Conservation (phyloP, 768 basidiomycete genomes). For the Rhodotorula toruloides region DNA sequence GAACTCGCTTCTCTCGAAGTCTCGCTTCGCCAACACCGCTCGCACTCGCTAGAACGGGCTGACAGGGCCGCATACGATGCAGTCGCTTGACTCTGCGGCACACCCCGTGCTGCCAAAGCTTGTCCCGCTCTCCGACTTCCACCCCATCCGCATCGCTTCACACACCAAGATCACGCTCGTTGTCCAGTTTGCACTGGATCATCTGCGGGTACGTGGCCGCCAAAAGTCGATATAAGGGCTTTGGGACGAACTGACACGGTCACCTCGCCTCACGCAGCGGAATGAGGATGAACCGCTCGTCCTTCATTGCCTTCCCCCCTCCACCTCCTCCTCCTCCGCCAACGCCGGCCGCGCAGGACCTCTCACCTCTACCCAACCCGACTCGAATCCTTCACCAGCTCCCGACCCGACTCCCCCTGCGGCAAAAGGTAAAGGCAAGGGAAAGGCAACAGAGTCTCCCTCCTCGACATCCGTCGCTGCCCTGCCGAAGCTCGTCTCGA, state of each 20-base stretch:
- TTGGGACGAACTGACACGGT: not conserved
- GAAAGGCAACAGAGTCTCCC: not conserved
- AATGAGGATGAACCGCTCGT: too few species aligned
- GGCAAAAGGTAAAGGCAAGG: not conserved
- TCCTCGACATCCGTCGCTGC: not conserved
- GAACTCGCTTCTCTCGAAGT: too few species aligned
- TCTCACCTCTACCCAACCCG: too few species aligned
- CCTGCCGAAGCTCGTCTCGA: conserved; percentile 26
- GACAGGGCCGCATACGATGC: not conserved
- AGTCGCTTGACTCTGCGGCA: not conserved
- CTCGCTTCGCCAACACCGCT: too few species aligned
- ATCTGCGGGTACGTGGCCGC: not conserved
- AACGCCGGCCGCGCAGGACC: too few species aligned
- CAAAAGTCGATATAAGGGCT: not conserved
- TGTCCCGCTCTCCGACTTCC: not conserved
- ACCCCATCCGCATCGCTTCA: conserved; percentile 2
- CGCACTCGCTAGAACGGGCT: not conserved
- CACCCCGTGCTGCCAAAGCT: not conserved
- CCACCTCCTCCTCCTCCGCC: not conserved
- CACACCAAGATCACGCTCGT: not conserved
- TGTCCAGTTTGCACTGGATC: not conserved
- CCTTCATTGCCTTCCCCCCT: not conserved
- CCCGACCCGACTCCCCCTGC: not conserved
- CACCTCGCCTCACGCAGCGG: not conserved
- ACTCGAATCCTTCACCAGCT: too few species aligned